phyloP scores from a whole-genome alignment of 257 asterid species.

The Forsythia suspensa region DNA sequence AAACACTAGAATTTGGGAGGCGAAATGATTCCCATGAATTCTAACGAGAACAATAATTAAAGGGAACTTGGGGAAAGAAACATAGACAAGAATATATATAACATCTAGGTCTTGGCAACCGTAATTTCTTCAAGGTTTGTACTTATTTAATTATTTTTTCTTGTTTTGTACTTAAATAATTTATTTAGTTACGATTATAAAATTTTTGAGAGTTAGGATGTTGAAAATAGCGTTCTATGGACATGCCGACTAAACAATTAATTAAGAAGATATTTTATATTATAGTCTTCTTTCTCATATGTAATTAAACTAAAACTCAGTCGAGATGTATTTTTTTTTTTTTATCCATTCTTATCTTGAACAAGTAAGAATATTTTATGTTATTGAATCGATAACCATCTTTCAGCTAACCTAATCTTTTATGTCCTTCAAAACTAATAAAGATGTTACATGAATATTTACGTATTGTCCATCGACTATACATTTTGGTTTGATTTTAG shows the following conservation, averaged over 20 bases:
- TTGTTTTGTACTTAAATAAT: constrained; percentile 26
- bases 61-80: constrained; percentile 32
- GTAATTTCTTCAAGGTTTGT: constrained; percentile 35
- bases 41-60: background rate
- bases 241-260: background rate
- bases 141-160: constrained; percentile 28
- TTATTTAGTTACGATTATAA: constrained; percentile 23
- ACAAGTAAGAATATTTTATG: too few relatives aligned
- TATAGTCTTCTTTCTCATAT: constrained; percentile 46
- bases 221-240: constrained; percentile 44
- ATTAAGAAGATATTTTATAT: background rate
- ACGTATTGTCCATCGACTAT: too few relatives aligned
- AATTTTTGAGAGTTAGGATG: constrained; percentile 50
- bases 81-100: constrained; percentile 36
- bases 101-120: constrained; percentile 54
- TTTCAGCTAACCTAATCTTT: background rate
- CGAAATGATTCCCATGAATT: constrained; percentile 2
- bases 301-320: background rate
- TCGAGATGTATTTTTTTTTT: too few relatives aligned
- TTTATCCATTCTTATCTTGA: too few relatives aligned
- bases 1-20: background rate
- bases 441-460: too few relatives aligned
- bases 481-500: too few relatives aligned
- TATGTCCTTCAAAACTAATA: too few relatives aligned
- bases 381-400: background rate